phyloP scores from a whole-genome alignment of 768 basidiomycete species.

The Cytidiella melzeri region DNA sequence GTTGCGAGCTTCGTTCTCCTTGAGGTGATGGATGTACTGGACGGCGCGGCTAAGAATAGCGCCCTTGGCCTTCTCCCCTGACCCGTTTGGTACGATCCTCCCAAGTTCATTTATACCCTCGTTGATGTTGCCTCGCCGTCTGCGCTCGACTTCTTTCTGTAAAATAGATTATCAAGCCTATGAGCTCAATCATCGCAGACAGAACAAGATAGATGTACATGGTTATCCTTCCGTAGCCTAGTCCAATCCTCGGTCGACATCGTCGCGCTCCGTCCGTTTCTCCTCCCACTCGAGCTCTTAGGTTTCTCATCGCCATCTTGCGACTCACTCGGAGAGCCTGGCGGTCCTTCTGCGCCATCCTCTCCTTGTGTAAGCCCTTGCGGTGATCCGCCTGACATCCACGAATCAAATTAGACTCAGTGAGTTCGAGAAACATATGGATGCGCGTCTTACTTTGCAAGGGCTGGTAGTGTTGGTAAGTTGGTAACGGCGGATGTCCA shows the following conservation, averaged over 20 bases:
- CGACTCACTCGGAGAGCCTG: background rate
- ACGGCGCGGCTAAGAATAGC: constrained; percentile 85
- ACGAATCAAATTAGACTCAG: too few species aligned
- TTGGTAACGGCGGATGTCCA: constrained; percentile 8
- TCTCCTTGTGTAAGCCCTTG: background rate
- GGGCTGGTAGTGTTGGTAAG: constrained; percentile 13
- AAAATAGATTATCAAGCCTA: too few species aligned
- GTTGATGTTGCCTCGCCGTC: constrained; percentile 92
- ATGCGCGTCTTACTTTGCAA: constrained; percentile 21
- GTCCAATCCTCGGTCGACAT: constrained; percentile 37
- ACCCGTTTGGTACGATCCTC: constrained; percentile 80
- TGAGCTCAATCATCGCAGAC: too few species aligned
- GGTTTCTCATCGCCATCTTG: constrained; percentile 5
- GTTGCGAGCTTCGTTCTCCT: constrained; percentile 85
- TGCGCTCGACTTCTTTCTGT: constrained; percentile 97
- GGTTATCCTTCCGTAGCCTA: constrained; percentile 39
- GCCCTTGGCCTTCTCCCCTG: constrained; percentile 86
- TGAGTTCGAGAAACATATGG: constrained; percentile 24
- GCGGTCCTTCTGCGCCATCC: background rate
- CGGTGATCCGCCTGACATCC: constrained; percentile 6
- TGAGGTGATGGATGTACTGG: constrained; percentile 86
- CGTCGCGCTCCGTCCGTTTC: constrained; percentile 23
- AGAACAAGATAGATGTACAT: constrained; percentile 33
- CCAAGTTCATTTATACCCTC: constrained; percentile 93
- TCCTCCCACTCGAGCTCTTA: constrained; percentile 13